Percentiles rank a stretch among this genome's conserved stretches.
phyloP scores from a whole-genome alignment of 495 filamentous ascomycete species.

The Hypoxylon lienhwacheense region DNA sequence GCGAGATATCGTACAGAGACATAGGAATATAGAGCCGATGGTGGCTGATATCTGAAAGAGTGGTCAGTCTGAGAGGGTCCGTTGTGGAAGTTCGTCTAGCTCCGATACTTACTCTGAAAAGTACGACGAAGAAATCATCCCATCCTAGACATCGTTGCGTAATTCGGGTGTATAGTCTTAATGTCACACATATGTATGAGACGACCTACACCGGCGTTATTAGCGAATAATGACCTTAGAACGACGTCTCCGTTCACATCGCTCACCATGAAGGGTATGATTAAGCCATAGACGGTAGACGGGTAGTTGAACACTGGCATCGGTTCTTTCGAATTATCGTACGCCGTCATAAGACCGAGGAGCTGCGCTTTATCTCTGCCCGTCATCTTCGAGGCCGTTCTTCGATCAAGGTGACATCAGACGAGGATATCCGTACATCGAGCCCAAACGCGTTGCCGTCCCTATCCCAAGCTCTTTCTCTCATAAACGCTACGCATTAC shows the following conservation, averaged over 20 bases:
- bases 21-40: constrained; percentile 28
- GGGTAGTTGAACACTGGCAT: constrained; percentile 19
- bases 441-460: background rate
- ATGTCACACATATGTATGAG: constrained; percentile 32
- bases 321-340: constrained; percentile 32
- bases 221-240: background rate
- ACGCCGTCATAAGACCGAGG: constrained; percentile 28
- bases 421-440: too few species aligned
- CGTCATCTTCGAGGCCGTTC: constrained; percentile 19
- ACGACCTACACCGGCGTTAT: constrained; percentile 17
- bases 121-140: constrained; percentile 39
- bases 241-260: background rate
- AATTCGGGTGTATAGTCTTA: constrained; percentile 34
- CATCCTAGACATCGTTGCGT: constrained; percentile 33
- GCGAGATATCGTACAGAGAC: constrained; percentile 24
- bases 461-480: background rate
- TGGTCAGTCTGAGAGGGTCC: background rate
- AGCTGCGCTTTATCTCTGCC: constrained; percentile 6
- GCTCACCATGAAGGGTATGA: constrained; percentile 36
- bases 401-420: too few species aligned
- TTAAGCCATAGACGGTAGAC: constrained; percentile 22
- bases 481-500: background rate
- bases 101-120: constrained; percentile 32
- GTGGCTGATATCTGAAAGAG: constrained; percentile 29
- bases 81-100: background rate